A percentile compares a stretch with the other conserved stretches of the same genome.
Conservation (phyloP, 2,329 filamentous ascomycete genomes). For the Lasiodiplodia gonubiensis region DNA sequence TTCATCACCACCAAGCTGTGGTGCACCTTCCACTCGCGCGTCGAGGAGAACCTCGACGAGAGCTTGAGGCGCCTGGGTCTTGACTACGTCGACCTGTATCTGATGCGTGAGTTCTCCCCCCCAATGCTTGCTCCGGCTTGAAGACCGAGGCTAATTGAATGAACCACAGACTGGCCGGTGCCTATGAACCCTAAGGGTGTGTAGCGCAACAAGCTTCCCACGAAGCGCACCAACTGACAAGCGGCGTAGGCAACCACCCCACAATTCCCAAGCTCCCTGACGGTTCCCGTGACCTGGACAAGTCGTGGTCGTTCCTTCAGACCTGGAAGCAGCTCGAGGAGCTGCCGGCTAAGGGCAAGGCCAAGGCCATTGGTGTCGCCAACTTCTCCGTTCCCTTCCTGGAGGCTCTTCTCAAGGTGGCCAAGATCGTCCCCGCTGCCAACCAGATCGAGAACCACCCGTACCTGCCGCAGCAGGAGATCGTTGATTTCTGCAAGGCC, state of each 20-base stretch:
- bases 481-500: slow-evolving; percentile 70
- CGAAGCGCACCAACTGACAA: slow-evolving; percentile 31
- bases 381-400: slow-evolving; percentile 57
- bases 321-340: slow-evolving; percentile 81
- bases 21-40: slow-evolving; percentile 76
- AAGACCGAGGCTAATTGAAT: neutral
- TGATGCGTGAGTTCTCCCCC: slow-evolving; percentile 60
- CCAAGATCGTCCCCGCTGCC: slow-evolving; percentile 69
- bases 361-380: slow-evolving; percentile 57
- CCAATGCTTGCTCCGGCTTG: neutral
- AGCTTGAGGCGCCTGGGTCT: slow-evolving; percentile 75
- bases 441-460: slow-evolving; percentile 80
- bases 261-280: slow-evolving; percentile 76
- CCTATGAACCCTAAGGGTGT: slow-evolving; percentile 77
- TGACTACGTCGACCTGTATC: slow-evolving; percentile 80
- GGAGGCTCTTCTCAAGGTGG: slow-evolving; percentile 59
- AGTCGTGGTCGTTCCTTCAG: slow-evolving; percentile 71
- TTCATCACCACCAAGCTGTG: slow-evolving; percentile 92
- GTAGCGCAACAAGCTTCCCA: slow-evolving; percentile 17
- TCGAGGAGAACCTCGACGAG: slow-evolving; percentile 72
- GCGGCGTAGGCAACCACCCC: slow-evolving; percentile 65
- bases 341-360: slow-evolving; percentile 54
- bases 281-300: slow-evolving; percentile 75
- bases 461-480: slow-evolving; percentile 71
- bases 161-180: slow-evolving; percentile 71